Percentiles rank a stretch among this genome's conserved stretches.
Evolutionary conservation across 169 alveolate genomes (phyloP).

Genomic region (Plasmodium sp.): DNA sequence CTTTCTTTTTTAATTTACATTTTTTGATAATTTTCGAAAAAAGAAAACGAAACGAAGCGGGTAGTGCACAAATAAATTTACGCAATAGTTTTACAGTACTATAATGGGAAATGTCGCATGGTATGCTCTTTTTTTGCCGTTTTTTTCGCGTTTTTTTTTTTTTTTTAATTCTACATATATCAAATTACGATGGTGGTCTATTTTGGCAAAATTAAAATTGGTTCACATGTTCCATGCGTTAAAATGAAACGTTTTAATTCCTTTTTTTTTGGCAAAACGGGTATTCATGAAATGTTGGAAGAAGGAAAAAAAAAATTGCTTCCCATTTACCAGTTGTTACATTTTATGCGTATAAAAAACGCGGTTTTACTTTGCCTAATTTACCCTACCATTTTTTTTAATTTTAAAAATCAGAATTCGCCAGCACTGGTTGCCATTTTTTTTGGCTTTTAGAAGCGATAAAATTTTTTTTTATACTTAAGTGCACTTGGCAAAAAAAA

Average conservation of each 20-base stretch:
- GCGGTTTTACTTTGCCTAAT: neutral
- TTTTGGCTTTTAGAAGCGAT: neutral
- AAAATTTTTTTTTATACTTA: neutral
- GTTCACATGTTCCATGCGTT: neutral
- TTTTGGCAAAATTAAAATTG: neutral
- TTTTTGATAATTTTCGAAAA: neutral
- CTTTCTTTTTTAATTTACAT: neutral
- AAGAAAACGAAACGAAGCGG: neutral
- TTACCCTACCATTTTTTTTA: neutral
- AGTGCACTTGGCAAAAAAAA: neutral
- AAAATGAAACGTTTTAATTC: neutral
- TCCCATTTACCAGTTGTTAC: neutral
- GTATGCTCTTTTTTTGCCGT: neutral
- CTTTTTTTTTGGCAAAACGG: neutral
- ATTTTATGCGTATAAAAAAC: neutral
- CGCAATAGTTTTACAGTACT: neutral
- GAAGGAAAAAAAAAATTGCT: neutral
- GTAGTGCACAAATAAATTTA: neutral
- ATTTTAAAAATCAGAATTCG: neutral
- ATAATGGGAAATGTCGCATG: neutral
- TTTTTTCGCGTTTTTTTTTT: neutral
- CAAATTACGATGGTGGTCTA: neutral
- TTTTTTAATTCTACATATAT: neutral
- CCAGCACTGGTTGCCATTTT: neutral
- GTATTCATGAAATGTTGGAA: neutral